These are phyloP conservation scores for Eucalyptus erythrocorys DNA, from an alignment of 345 rosid genomes.

Conservation along the genomic window DNA sequence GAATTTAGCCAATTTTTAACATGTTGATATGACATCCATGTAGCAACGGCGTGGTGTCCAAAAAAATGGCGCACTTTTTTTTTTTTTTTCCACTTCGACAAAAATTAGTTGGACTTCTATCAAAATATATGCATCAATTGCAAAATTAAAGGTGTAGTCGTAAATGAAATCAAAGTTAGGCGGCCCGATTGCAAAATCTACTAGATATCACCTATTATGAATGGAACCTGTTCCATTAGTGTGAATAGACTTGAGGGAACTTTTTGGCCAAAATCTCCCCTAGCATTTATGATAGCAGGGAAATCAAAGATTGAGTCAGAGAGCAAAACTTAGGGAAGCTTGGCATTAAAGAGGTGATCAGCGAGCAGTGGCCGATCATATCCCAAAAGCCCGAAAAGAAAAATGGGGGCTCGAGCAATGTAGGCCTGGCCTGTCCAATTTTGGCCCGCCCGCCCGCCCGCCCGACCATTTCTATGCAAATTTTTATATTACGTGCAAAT, in stretches of 20 bases:
- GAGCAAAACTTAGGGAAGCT: neutral
- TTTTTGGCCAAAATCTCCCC: neutral
- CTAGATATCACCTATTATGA: neutral
- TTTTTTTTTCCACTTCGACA: neutral
- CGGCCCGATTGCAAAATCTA: neutral
- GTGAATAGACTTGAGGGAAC: neutral
- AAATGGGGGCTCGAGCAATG: neutral
- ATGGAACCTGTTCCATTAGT: neutral
- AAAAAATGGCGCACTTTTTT: neutral
- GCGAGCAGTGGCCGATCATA: neutral
- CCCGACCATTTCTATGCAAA: neutral
- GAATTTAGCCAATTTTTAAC: neutral
- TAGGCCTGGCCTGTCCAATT: neutral
- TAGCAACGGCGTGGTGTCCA: neutral
- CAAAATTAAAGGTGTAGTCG: neutral
- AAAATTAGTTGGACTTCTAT: neutral
- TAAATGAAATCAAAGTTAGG: neutral
- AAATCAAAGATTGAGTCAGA: neutral
- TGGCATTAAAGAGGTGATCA: neutral
- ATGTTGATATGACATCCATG: neutral
- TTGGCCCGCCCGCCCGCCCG: neutral
- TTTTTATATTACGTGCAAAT: neutral
- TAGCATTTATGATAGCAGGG: neutral
- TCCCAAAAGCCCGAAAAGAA: neutral
- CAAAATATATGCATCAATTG: neutral